Evolutionary conservation across 352 stramenopile species (phyloP).

Genomic region (Globisporangium rhizosaccharum): DNA sequence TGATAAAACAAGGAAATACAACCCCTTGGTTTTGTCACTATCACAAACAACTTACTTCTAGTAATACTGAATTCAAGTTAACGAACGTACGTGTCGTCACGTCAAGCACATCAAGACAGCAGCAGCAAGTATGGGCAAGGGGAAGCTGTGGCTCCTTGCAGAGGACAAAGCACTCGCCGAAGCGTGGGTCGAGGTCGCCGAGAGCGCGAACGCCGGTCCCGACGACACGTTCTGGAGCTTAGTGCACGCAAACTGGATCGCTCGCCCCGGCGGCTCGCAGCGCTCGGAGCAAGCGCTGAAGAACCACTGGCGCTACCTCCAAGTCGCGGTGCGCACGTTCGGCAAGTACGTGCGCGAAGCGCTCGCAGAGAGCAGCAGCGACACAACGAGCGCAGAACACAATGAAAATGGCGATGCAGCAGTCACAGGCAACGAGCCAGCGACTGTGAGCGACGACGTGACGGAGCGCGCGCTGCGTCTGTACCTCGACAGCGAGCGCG

Average conservation of each 20-base stretch:
- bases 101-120: background rate
- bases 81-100: no score
- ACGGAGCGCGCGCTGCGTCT: background rate
- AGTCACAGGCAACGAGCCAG: background rate
- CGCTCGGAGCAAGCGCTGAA: slow-evolving; percentile 17
- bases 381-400: background rate
- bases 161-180: slow-evolving; percentile 15
- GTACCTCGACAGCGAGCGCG: slow-evolving; percentile 3
- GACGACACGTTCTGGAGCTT: slow-evolving; percentile 15
- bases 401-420: background rate
- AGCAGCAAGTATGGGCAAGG: slow-evolving; percentile 13
- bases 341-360: slow-evolving; percentile 4
- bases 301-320: slow-evolving; percentile 13
- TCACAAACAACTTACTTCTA: no score
- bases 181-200: slow-evolving; percentile 14
- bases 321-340: slow-evolving; percentile 13
- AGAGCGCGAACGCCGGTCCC: slow-evolving; percentile 3
- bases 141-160: slow-evolving; percentile 9
- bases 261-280: slow-evolving; percentile 2
- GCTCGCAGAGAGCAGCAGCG: background rate
- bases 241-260: slow-evolving; percentile 11
- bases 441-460: background rate
- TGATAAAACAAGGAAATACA: no score
- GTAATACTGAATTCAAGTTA: no score
- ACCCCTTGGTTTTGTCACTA: no score